Conservation (phyloP, 2,329 filamentous ascomycete genomes). For the Aspergillus costaricaensis region DNA sequence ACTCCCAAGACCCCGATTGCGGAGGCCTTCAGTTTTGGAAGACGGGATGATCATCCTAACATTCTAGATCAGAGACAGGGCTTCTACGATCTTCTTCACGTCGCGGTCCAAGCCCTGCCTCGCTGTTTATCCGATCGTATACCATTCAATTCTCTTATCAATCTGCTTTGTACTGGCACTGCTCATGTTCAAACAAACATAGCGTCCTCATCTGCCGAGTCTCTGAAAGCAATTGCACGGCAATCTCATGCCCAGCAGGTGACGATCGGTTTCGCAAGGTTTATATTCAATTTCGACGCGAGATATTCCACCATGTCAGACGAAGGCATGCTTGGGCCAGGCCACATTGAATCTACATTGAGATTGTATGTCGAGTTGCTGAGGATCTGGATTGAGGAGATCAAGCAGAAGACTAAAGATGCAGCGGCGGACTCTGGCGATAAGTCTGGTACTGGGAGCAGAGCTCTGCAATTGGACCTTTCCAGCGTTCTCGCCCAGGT, state of each 20-base stretch:
- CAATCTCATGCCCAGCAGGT: constrained; percentile 94
- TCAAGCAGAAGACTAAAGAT: constrained; percentile 80
- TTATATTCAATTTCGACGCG: constrained; percentile 98
- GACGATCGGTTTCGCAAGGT: constrained; percentile 92
- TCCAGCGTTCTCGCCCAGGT: constrained; percentile 90
- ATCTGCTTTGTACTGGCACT: constrained; percentile 91
- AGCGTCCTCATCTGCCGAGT: constrained; percentile 86
- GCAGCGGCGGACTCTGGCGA: constrained; percentile 67
- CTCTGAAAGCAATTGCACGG: constrained; percentile 89
- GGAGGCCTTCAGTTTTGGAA: constrained; percentile 87
- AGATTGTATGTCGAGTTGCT: constrained; percentile 90
- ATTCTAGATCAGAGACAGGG: constrained; percentile 83
- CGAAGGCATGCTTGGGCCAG: constrained; percentile 89
- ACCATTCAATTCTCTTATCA: constrained; percentile 90
- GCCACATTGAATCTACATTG: constrained; percentile 92
- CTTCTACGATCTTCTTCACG: constrained; percentile 93
- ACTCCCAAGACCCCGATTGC: constrained; percentile 93
- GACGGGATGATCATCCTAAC: constrained; percentile 75
- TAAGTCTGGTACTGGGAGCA: constrained; percentile 63
- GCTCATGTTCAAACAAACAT: constrained; percentile 93
- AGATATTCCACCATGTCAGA: constrained; percentile 98
- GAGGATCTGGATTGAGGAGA: constrained; percentile 97
- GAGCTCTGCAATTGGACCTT: constrained; percentile 77
- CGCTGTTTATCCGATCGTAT: constrained; percentile 91
- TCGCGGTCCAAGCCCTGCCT: constrained; percentile 91